A percentile compares a stretch with the other conserved stretches of the same genome.
phyloP scores from a whole-genome alignment of 2,329 filamentous ascomycete species.

The Diaporthe sp. region DNA sequence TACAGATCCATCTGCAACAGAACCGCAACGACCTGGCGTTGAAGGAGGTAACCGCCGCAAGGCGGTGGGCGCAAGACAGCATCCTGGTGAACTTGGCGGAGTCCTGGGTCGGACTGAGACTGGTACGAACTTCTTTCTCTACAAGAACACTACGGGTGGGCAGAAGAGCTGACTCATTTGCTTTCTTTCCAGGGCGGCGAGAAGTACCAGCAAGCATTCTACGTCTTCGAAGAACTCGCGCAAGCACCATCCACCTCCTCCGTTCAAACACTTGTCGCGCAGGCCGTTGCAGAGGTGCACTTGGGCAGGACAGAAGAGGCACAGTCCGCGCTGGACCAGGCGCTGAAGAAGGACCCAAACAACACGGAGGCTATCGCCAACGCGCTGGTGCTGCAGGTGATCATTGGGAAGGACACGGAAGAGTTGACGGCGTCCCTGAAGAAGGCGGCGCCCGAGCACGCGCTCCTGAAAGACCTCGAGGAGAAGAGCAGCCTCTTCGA shows the following conservation, averaged over 20 bases:
- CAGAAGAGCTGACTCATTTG: background rate
- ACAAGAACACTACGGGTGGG: background rate
- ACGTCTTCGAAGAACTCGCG: constrained; percentile 96
- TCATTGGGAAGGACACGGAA: constrained; percentile 77
- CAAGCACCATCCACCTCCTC: constrained; percentile 86
- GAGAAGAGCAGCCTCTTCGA: constrained; percentile 93
- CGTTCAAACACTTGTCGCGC: constrained; percentile 80
- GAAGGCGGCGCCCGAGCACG: constrained; percentile 73
- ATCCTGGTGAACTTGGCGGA: constrained; percentile 94
- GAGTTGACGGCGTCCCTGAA: constrained; percentile 72
- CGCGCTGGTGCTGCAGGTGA: constrained; percentile 79
- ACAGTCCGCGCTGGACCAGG: constrained; percentile 84
- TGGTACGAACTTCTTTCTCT: constrained; percentile 64
- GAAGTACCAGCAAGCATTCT: constrained; percentile 96
- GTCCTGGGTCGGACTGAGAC: constrained; percentile 90
- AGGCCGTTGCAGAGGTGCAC: constrained; percentile 92
- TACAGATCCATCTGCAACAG: constrained; percentile 91
- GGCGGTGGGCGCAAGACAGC: constrained; percentile 95
- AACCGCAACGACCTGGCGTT: constrained; percentile 91
- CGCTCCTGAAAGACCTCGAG: constrained; percentile 77
- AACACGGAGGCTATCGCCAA: constrained; percentile 85
- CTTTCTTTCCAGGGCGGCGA: constrained; percentile 78
- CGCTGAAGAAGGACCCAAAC: constrained; percentile 77
- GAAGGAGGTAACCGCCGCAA: constrained; percentile 87
- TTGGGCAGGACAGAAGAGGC: constrained; percentile 90